Percentiles rank a stretch among this genome's conserved stretches.
These are phyloP conservation scores for Penicillium malachiteum DNA, from an alignment of 495 filamentous ascomycete genomes.

Conservation along the genomic window DNA sequence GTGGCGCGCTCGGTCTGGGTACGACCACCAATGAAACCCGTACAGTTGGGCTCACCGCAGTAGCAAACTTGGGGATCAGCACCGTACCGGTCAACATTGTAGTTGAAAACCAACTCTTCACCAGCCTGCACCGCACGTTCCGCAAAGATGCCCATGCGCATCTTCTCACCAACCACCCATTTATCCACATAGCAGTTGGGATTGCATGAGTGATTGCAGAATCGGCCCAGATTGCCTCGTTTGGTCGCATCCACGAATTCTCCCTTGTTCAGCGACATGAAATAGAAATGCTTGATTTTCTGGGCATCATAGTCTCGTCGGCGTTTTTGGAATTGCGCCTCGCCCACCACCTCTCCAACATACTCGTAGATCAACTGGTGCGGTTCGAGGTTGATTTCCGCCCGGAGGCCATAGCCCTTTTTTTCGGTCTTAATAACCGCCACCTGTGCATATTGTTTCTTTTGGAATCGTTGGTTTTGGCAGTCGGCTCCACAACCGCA, in stretches of 20 bases:
- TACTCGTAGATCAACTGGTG: slow-evolving; percentile 98
- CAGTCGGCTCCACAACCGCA: slow-evolving; percentile 86
- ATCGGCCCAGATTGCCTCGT: slow-evolving; percentile 91
- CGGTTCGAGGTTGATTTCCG: slow-evolving; percentile 69
- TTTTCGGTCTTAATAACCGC: slow-evolving; percentile 96
- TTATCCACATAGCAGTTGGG: slow-evolving; percentile 99
- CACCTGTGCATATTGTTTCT: slow-evolving; percentile 83
- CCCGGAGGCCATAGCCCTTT: slow-evolving; percentile 90
- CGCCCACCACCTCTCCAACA: slow-evolving; percentile 97
- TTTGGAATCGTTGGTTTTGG: slow-evolving; percentile 94
- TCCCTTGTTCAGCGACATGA: slow-evolving; percentile 96
- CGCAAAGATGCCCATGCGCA: slow-evolving; percentile 99
- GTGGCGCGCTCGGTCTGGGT: slow-evolving; percentile 96
- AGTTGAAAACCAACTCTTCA: slow-evolving; percentile 99
- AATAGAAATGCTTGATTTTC: slow-evolving; percentile 99
- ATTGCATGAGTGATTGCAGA: slow-evolving; percentile 99
- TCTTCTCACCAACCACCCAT: slow-evolving; percentile 97
- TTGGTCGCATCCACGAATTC: slow-evolving; percentile 99
- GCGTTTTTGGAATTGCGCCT: slow-evolving; percentile 78
- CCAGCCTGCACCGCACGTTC: slow-evolving; percentile 80
- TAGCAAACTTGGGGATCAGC: slow-evolving; percentile 96
- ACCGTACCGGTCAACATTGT: slow-evolving; percentile 98
- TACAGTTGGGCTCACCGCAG: slow-evolving; percentile 92
- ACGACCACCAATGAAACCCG: slow-evolving; percentile 94
- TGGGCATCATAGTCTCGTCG: slow-evolving; percentile 91